These are phyloP conservation scores for Colletotrichum sp. DNA, from an alignment of 2,329 filamentous ascomycete species.

Conservation along the genomic window DNA sequence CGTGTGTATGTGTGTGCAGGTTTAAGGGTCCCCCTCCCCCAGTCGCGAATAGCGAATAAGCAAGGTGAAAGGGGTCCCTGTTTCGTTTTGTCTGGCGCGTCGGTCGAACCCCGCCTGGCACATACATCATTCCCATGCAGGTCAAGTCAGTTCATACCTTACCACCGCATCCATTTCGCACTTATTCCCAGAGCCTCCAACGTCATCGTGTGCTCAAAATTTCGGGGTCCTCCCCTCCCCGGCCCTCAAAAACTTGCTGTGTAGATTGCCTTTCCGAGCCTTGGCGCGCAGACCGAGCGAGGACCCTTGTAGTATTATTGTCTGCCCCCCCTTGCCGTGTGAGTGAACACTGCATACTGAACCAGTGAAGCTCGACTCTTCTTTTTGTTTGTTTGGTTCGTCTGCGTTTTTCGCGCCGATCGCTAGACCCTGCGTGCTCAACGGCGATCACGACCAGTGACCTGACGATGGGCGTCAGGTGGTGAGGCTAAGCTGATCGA, in stretches of 20 bases:
- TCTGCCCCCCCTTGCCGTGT: background rate
- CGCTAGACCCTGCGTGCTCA: background rate
- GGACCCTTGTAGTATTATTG: background rate
- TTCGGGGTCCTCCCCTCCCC: background rate
- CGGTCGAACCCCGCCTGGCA: background rate
- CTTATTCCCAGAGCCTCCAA: background rate
- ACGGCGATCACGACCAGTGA: background rate
- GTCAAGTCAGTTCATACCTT: background rate
- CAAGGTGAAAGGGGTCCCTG: background rate
- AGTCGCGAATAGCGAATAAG: background rate
- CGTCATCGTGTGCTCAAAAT: slow-evolving; percentile 14
- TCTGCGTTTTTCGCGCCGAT: background rate
- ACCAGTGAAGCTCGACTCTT: background rate
- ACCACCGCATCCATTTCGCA: background rate
- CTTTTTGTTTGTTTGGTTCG: background rate
- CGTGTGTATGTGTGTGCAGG: background rate
- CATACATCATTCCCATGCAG: background rate
- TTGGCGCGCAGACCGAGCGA: background rate
- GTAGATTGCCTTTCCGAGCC: background rate
- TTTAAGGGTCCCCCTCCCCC: background rate
- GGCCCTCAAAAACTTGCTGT: background rate
- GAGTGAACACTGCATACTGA: background rate
- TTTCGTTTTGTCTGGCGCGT: background rate
- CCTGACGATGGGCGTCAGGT: background rate
- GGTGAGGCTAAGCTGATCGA: background rate